Conservation (phyloP, 768 basidiomycete species). For the Leccinum subgranulosum region DNA sequence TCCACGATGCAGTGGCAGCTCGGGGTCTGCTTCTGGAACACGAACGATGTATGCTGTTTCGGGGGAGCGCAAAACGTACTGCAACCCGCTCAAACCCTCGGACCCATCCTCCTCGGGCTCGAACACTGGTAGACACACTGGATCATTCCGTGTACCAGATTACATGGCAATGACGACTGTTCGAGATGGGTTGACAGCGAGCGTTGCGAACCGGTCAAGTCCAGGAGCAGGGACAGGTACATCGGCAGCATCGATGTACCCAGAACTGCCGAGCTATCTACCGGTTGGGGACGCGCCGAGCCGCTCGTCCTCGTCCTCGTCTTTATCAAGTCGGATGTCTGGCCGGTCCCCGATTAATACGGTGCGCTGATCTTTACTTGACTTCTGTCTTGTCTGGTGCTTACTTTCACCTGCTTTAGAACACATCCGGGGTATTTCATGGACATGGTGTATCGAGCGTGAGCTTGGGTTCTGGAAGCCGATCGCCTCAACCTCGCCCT, state of each 20-base stretch:
- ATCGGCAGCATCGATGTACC: slow-evolving; percentile 15
- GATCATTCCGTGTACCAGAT: slow-evolving; percentile 28
- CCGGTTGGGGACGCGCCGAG: slow-evolving; percentile 24
- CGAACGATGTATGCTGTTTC: slow-evolving; percentile 30
- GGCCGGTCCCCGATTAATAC: slow-evolving; percentile 28
- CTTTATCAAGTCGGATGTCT: slow-evolving; percentile 32
- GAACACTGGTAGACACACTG: slow-evolving; percentile 11
- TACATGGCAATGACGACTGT: slow-evolving; percentile 33
- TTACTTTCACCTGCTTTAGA: slow-evolving; percentile 16
- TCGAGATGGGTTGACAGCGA: slow-evolving; percentile 28
- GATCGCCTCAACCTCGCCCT: slow-evolving; percentile 22
- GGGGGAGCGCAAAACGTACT: slow-evolving; percentile 32
- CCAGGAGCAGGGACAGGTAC: slow-evolving; percentile 11
- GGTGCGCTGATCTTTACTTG: slow-evolving; percentile 14
- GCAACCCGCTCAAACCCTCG: slow-evolving; percentile 7
- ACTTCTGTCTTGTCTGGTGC: slow-evolving; percentile 2
- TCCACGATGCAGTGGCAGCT: slow-evolving; percentile 18
- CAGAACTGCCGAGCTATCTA: slow-evolving; percentile 23
- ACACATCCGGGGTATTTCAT: slow-evolving; percentile 25
- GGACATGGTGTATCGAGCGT: slow-evolving; percentile 9
- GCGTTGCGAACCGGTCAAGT: slow-evolving; percentile 15
- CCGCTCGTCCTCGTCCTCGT: slow-evolving; percentile 32
- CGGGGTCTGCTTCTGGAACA: slow-evolving; percentile 5
- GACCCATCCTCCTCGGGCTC: slow-evolving; percentile 9
- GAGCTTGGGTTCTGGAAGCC: slow-evolving; percentile 5